phyloP scores from a whole-genome alignment of 805 yeast species.

The Candida insectalens region DNA sequence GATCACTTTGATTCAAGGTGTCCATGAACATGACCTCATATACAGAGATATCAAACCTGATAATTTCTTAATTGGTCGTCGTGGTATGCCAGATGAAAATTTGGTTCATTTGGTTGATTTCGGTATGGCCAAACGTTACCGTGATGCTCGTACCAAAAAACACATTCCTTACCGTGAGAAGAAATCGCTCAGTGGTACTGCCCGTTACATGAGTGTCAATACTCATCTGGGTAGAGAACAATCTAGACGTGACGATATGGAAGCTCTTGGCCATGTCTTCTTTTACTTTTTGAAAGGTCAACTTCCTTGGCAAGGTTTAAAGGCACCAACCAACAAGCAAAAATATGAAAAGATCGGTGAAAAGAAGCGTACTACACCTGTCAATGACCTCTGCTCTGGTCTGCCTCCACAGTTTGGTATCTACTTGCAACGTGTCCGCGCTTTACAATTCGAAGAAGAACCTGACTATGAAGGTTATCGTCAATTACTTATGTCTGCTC shows the following conservation, averaged over 20 bases:
- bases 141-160: conserved; percentile 91
- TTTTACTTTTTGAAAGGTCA: conserved; percentile 91
- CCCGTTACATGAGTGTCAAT: conserved; percentile 96
- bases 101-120: conserved; percentile 86
- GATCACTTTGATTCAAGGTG: conserved; percentile 76
- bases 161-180: conserved; percentile 97
- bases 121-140: conserved; percentile 97
- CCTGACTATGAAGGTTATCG: conserved; percentile 91
- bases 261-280: conserved; percentile 93
- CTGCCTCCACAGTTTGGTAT: conserved; percentile 90
- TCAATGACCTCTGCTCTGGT: conserved; percentile 78
- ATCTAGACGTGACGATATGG: conserved; percentile 92
- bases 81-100: conserved; percentile 75
- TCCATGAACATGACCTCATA: conserved; percentile 84
- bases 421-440: conserved; percentile 81
- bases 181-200: conserved; percentile 93
- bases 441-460: conserved; percentile 82
- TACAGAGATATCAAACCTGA: conserved; percentile 98
- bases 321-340: conserved; percentile 96
- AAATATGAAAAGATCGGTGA: conserved; percentile 97
- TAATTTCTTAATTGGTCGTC: conserved; percentile 88
- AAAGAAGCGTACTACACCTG: conserved; percentile 84
- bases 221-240: conserved; percentile 97
- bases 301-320: conserved; percentile 97
- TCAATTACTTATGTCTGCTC: conserved; percentile 65